These are phyloP conservation scores for Talaromyces sp. DNA, from an alignment of 2,329 filamentous ascomycete genomes.

Conservation along the genomic window DNA sequence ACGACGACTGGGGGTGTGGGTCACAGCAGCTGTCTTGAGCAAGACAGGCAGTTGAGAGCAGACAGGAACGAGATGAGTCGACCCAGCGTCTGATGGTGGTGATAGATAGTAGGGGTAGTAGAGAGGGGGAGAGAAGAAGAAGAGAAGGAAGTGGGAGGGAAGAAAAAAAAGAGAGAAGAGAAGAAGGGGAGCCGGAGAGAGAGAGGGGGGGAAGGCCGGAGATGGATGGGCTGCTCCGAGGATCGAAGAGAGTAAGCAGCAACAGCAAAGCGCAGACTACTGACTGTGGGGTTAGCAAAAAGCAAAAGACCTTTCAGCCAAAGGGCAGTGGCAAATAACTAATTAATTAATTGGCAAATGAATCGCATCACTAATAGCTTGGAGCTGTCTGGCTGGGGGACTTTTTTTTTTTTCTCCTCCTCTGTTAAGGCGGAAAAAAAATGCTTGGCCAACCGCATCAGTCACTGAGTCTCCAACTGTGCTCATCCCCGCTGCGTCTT, in stretches of 20 bases:
- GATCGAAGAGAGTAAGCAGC: neutral
- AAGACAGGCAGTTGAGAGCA: neutral
- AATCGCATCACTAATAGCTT: neutral
- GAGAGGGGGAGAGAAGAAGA: neutral
- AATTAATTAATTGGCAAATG: neutral
- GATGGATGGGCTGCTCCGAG: neutral
- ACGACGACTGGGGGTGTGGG: slow-evolving; percentile 11
- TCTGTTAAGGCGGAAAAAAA: neutral
- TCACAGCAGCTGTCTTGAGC: slow-evolving; percentile 9
- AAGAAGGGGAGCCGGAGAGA: neutral
- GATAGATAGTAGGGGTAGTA: neutral
- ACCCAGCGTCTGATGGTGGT: slow-evolving; percentile 7
- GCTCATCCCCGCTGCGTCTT: slow-evolving; percentile 1
- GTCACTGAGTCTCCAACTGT: neutral
- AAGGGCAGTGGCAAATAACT: neutral
- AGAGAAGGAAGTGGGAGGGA: neutral
- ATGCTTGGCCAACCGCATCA: neutral
- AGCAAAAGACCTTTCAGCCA: neutral
- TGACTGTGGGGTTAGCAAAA: neutral
- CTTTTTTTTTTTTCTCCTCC: neutral
- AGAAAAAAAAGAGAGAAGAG: neutral
- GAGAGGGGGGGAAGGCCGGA: neutral
- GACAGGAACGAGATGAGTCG: neutral
- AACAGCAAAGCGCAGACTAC: neutral
- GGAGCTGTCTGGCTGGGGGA: neutral